phyloP scores from a whole-genome alignment of 345 rosid genomes.

The Luvunga scandens region DNA sequence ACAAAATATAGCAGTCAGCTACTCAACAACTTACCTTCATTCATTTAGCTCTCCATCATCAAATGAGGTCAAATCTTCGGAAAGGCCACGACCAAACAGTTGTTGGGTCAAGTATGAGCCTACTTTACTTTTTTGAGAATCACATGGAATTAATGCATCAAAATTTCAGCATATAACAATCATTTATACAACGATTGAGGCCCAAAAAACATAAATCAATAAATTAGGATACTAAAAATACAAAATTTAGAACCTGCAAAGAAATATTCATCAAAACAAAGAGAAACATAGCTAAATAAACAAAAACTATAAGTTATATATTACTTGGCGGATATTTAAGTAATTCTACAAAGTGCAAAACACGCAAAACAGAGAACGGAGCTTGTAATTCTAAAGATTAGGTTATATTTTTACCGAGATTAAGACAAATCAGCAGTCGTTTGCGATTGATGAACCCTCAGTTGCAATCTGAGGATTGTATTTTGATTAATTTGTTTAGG shows the following conservation, averaged over 20 bases:
- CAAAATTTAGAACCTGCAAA: not conserved
- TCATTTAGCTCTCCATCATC: not conserved
- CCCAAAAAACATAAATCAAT: not conserved
- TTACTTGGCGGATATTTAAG: not conserved
- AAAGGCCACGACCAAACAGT: not conserved
- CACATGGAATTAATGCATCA: not conserved
- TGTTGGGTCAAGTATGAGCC: not conserved
- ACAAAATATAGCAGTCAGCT: not conserved
- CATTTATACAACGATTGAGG: not conserved
- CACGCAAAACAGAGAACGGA: not conserved
- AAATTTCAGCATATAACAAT: not conserved
- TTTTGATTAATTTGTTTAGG: not conserved
- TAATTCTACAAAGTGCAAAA: not conserved
- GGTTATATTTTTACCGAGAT: not conserved
- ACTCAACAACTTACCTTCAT: not conserved
- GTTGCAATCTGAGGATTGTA: not conserved
- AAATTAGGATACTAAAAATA: not conserved
- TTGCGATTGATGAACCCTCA: not conserved
- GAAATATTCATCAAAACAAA: not conserved
- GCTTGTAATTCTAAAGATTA: not conserved
- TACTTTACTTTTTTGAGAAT: not conserved
- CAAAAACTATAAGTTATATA: not conserved
- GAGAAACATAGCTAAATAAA: not conserved
- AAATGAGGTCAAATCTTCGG: not conserved
- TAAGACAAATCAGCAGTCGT: too few relatives aligned